phyloP scores from a whole-genome alignment of 2,329 filamentous ascomycete genomes.

The Exophiala spinifera region DNA sequence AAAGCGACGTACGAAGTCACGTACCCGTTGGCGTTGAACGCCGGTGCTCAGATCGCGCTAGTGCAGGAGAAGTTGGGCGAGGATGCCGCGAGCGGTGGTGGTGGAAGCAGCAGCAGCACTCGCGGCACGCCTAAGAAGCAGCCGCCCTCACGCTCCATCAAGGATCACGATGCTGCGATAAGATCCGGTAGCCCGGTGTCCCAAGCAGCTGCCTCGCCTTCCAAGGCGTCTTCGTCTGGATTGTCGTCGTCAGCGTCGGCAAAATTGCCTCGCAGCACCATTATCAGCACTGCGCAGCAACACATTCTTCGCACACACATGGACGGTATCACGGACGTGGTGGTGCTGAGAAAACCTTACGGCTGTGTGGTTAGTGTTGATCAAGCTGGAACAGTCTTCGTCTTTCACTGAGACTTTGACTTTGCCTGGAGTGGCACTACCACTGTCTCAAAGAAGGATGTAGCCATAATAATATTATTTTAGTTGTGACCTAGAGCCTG shows the following conservation, averaged over 20 bases:
- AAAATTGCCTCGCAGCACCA: slow-evolving; percentile 68
- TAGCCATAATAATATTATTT: no score
- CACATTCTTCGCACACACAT: slow-evolving; percentile 80
- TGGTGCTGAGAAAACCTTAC: slow-evolving; percentile 83
- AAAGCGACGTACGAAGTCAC: slow-evolving; percentile 69
- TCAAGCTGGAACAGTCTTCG: slow-evolving; percentile 82
- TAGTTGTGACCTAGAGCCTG: no score
- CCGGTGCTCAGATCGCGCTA: slow-evolving; percentile 59
- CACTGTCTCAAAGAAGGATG: no score
- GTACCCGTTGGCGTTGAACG: slow-evolving; percentile 45
- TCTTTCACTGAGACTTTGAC: slow-evolving; percentile 57
- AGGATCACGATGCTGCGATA: slow-evolving; percentile 2
- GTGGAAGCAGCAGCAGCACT: no score
- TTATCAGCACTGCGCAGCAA: slow-evolving; percentile 85
- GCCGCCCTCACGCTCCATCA: slow-evolving; percentile 1
- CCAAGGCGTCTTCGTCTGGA: neutral
- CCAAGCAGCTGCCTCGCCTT: neutral
- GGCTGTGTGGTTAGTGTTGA: slow-evolving; percentile 91
- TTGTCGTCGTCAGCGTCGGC: slow-evolving; percentile 7
- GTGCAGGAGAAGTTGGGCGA: slow-evolving; percentile 62
- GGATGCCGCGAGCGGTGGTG: slow-evolving; percentile 31
- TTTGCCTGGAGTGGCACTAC: no score
- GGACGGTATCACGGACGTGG: slow-evolving; percentile 83
- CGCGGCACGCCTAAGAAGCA: slow-evolving; percentile 31
- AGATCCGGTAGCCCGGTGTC: slow-evolving; percentile 32